Base-by-base conservation (phyloP, 2,329 filamentous ascomycete genomes). In the Raffaelea arxii region DNA sequence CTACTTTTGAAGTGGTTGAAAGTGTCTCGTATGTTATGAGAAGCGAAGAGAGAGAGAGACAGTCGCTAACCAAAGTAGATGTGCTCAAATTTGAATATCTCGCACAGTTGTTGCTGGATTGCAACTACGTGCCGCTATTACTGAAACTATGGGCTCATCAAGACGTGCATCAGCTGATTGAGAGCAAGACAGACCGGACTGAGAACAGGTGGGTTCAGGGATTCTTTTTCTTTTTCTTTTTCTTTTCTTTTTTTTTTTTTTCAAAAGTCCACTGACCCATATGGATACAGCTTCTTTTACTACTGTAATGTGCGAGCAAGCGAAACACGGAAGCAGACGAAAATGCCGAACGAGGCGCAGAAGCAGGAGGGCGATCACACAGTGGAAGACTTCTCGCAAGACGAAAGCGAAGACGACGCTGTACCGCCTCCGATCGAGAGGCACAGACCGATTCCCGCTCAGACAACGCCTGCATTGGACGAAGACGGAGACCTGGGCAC, bases 1-100 rank as follows among this genome's bases (percentile, higher is more conserved):
- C 70, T 95, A n/a, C 66, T 97, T 39, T 62, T 97, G 50, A 98
- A 97, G 65, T 98, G 92, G 92, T 84, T 97, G 57, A 94, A 95
- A 62, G 71, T 94, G 46, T 96, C 89, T 48, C 92, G 88, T 94
- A 70, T 71, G 86, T 30, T 30, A 9, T 9, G 16, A 30, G 27
- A 30, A 30, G 16, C 35, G 35, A 30, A 30, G 16, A 30, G 16
- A 16, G 16, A 30, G 27, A 30, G 27, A 30, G 27, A 30, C 9
- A 16, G 9, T 9, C 9, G 27, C 9, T 9, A 30, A 30, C 9
- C 9, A 30, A 30, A 30, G 27, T 18, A 94, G 88, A 98, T 61
- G 78, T 97, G 24, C 70, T 98, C 53, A 95, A 96, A 61, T 96
- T 92, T 55, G 92, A 98, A 65, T 97, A 96, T 58, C 70, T 98